Conservation (phyloP, 768 basidiomycete species). For the Sistotremastrum niveocremeum region DNA sequence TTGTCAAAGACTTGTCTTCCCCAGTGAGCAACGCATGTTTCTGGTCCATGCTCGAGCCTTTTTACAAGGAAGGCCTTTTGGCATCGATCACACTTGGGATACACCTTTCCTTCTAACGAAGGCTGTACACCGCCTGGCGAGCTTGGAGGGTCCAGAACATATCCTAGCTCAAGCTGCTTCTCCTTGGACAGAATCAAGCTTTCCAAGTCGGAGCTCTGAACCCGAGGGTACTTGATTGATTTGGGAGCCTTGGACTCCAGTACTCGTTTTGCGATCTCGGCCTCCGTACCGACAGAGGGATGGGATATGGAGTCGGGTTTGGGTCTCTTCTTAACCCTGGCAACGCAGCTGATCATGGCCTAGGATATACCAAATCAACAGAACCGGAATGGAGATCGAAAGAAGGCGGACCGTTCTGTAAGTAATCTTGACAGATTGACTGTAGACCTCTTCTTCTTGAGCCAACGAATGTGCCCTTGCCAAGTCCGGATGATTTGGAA, state of each 20-base stretch:
- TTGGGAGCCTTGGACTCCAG: constrained; percentile 42
- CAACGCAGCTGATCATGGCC: constrained; percentile 40
- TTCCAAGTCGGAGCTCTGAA: constrained; percentile 27
- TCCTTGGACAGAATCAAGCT: constrained; percentile 44
- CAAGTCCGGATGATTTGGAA: constrained; percentile 39
- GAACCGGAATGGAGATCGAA: background rate
- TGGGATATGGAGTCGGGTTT: constrained; percentile 46
- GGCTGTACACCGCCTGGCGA: constrained; percentile 53
- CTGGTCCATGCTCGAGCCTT: constrained; percentile 34
- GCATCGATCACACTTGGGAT: constrained; percentile 69
- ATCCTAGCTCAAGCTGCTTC: constrained; percentile 54
- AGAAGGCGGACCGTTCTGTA: constrained; percentile 59
- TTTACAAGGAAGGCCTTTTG: constrained; percentile 53
- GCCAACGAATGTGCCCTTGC: constrained; percentile 67
- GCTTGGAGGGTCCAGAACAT: constrained; percentile 52
- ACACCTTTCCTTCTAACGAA: constrained; percentile 43
- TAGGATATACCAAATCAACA: constrained; percentile 11
- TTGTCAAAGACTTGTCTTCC: constrained; percentile 51
- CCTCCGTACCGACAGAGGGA: constrained; percentile 67
- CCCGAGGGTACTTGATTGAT: constrained; percentile 37
- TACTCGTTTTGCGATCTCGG: constrained; percentile 39
- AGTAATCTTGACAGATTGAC: constrained; percentile 57
- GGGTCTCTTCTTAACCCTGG: constrained; percentile 36
- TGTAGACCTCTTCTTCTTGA: constrained; percentile 74
- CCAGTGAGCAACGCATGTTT: constrained; percentile 74